Percentiles rank a stretch among this genome's conserved stretches.
phyloP scores from a whole-genome alignment of 805 yeast species.

The Zygotorulaspora sp. region DNA sequence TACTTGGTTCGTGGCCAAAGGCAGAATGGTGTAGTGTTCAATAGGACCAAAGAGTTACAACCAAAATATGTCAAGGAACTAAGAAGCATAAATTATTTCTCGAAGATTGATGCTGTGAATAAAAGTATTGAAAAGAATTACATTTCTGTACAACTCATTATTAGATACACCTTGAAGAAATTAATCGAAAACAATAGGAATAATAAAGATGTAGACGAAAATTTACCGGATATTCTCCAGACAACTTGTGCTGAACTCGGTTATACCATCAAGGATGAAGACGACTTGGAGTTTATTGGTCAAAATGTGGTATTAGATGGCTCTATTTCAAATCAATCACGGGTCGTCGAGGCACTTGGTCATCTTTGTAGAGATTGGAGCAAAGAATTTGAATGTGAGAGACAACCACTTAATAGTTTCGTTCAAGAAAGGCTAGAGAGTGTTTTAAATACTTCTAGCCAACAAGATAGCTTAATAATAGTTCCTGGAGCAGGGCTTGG shows the following conservation, averaged over 20 bases:
- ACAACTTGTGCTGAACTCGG: conserved; percentile 35
- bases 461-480: conserved; percentile 47
- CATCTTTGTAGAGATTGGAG: conserved; percentile 83
- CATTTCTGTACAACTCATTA: conserved; percentile 43
- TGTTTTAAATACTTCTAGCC: conserved; percentile 18
- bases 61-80: conserved; percentile 15
- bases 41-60: conserved; percentile 17
- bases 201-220: conserved; percentile 20
- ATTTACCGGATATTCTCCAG: conserved; percentile 44
- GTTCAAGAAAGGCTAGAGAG: conserved; percentile 41
- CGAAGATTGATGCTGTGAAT: conserved; percentile 50
- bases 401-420: conserved; percentile 51
- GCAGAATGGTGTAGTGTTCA: conserved; percentile 20
- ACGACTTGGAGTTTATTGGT: conserved; percentile 2
- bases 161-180: conserved; percentile 35
- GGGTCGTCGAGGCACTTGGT: conserved; percentile 65
- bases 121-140: conserved; percentile 45
- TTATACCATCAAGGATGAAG: conserved; percentile 17
- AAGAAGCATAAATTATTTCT: conserved; percentile 48
- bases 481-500: conserved; percentile 92
- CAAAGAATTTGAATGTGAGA: conserved; percentile 42
- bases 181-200: conserved; percentile 20
- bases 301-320: conserved; percentile 4
- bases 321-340: conserved; percentile 30
- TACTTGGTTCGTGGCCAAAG: conserved; percentile 19